Evolutionary conservation across 768 basidiomycete genomes (phyloP), one percentile per base, ranked within the genome.

Genomic region (Suillus americanus): DNA sequence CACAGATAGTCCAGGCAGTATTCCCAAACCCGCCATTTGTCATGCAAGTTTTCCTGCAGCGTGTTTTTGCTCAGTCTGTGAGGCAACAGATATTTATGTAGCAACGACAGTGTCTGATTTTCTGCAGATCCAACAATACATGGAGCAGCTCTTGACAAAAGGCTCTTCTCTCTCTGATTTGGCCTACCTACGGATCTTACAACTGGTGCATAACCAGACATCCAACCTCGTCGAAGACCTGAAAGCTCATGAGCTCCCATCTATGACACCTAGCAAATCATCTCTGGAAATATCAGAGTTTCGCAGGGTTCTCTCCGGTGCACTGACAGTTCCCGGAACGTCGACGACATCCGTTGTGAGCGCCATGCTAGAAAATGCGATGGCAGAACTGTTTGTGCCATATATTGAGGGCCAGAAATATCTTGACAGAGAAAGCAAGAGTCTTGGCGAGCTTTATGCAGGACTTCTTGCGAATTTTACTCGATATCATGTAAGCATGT

Each of bases 1-100:
- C 94, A 0, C 95, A 98, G 73, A 99, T 99, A 61, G 96, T 99
- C 35, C 96, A 97, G 75, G 97, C 95, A 3, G 97, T 99, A 14
- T 99, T 99, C 75, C 97, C 97, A 1, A 95, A 97, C 70, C 97
- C 97, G 10, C 87, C 91, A 20, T 86, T 94, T 18, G 97, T 99
- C 4, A 96, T 99, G 94, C 95, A 97, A 75, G 96, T 98, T 18
- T 99, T 99, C 77, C 75, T 99, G 48, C 97, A 98, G 72, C 85
- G 97, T 40, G 94, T 99, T 1, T 99, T 99, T 78, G 97, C 96
- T 2, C 97, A 98, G 81, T 94, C 95, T 55, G 95, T 96, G 76
- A 69, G 92, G 66, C 57, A 45, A 63, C 62, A 5, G 48, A 14
- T 30, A 62, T 8, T 50, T 54, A 37, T 50, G 63, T 35, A n/a